Base-by-base conservation (phyloP, 116 monocot genomes). In the Papilionanthe hybrid region DNA sequence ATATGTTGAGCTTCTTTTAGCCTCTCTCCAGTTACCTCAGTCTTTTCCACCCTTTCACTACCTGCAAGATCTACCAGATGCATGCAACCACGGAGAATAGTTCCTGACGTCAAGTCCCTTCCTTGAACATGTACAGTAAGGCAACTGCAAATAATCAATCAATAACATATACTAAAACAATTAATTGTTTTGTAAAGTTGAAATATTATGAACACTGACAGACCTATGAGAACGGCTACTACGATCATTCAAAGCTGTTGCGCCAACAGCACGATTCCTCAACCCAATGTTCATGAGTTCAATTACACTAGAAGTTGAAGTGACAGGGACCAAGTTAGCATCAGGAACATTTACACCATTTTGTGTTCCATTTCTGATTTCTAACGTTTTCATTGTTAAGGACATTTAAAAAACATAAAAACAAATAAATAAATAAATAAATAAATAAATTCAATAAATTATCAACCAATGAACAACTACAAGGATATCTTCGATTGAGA, bases 1-100 rank as follows among this genome's bases (percentile, higher is more conserved):
- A 98, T 98, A 72, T 98, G 93, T 66, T 98, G 98, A 63, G 98
- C 98, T 86, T 98, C 98, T 81, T 91, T 94, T 30, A 98, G 79
- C 71, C 94, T 91, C 45, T 98, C 98, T 80, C 98, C 98, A 44
- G 88, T 93, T 23, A 88, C 98, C 78, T 98, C 94, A 55, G 98
- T 92, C 77, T 98, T 98, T 56, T 93, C 87, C 57, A 98, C 98
- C 68, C 98, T 86, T 83, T 98, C 98, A 84, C 98, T 98, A 27
- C 98, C 98, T 20, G 98, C 98, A 42, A 98, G 90, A 87, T 98
- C 98, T 74, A 98, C 93, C 75, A 98, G 84, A 78, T 94, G 94
- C 92, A 98, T 91, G 80, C 92, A 92, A 20, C 98, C 98, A 47
- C 91, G 94, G 72, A 94, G 83, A 72, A 93, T 72, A 45, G 87